phyloP scores from a whole-genome alignment of 179 eudicot genomes.

The Camellia oleifera region DNA sequence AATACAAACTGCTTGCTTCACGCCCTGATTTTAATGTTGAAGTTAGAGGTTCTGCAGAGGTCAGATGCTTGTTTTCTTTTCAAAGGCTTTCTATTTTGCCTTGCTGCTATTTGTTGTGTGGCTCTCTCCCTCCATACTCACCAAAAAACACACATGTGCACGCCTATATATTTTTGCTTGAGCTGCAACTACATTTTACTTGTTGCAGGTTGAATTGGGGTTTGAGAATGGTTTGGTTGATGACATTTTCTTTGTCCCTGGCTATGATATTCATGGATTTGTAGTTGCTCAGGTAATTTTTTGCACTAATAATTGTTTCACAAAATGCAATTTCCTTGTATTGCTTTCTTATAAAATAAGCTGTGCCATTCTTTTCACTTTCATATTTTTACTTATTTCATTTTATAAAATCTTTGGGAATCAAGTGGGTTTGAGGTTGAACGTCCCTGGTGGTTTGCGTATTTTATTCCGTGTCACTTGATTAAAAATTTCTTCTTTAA shows the following conservation, averaged over 20 bases:
- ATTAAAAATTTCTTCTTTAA: background rate
- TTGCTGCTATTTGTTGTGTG: background rate
- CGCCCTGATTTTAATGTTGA: constrained; percentile 69
- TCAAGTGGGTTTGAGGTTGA: background rate
- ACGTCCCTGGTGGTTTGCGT: background rate
- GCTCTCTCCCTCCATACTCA: background rate
- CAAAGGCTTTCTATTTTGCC: background rate
- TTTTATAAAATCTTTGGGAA: background rate
- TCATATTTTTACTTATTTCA: background rate
- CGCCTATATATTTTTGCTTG: background rate
- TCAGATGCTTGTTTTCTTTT: constrained; percentile 25
- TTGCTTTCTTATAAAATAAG: too few species aligned
- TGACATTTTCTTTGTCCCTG: constrained; percentile 79
- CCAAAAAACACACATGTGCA: background rate
- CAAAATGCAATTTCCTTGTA: too few species aligned
- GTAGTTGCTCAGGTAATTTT: constrained; percentile 88
- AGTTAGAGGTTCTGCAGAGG: constrained; percentile 79
- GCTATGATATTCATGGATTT: constrained; percentile 80
- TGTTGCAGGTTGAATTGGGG: constrained; percentile 85
- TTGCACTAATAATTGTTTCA: too few species aligned
- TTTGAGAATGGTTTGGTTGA: constrained; percentile 72
- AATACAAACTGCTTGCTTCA: constrained; percentile 73
- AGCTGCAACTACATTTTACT: background rate
- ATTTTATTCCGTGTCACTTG: background rate
- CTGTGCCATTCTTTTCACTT: background rate